Conservation (phyloP, 352 stramenopile species). For the Globisporangium okanoganense region DNA sequence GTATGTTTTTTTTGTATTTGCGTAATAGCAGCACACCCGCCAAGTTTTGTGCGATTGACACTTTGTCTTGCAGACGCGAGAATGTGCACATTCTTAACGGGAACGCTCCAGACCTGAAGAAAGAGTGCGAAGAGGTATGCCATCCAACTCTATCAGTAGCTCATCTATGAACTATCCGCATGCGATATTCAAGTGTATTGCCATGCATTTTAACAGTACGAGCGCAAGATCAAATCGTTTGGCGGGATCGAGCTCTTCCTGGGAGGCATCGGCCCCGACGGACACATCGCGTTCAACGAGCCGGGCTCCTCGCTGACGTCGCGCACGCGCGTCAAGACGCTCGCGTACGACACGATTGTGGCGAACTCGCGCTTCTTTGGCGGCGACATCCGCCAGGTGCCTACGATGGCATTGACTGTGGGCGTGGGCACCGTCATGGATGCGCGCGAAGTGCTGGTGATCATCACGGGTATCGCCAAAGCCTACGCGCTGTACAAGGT, state of each 20-base stretch:
- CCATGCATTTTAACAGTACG: constrained; percentile 41
- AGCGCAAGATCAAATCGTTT: constrained; percentile 71
- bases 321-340: constrained; percentile 84
- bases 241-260: constrained; percentile 92
- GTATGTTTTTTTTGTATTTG: constrained; percentile 16
- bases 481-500: constrained; percentile 87
- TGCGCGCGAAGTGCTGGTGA: constrained; percentile 80
- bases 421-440: constrained; percentile 89
- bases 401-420: constrained; percentile 89
- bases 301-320: constrained; percentile 79
- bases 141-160: no score
- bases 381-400: constrained; percentile 75
- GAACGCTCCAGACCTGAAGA: constrained; percentile 72
- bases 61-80: constrained; percentile 35
- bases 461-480: constrained; percentile 86
- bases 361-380: constrained; percentile 88
- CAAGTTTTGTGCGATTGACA: constrained; percentile 3
- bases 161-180: neutral
- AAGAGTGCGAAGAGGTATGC: constrained; percentile 60
- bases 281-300: constrained; percentile 93
- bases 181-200: neutral
- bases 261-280: constrained; percentile 90
- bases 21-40: neutral
- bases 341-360: constrained; percentile 89
- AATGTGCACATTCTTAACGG: constrained; percentile 88